Evolutionary conservation across 306 rosid genomes (phyloP), one percentile per base, ranked within the genome.

Genomic region (Casuarina glauca): DNA sequence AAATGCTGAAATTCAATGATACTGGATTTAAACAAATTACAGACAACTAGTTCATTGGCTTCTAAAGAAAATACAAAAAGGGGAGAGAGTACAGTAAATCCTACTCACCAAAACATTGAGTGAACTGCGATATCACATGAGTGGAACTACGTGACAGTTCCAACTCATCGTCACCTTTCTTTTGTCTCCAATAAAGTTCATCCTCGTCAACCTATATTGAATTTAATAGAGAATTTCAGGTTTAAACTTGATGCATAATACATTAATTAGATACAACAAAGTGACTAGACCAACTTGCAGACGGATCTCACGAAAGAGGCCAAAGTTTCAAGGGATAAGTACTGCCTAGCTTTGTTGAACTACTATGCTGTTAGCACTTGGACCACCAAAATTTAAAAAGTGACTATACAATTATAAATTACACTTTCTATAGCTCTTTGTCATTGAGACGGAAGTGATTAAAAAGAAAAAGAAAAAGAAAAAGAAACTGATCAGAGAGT

Each of bases 51-150:
- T 41, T 12, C 5, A 70, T 36, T 61, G 74, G 36, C 41, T 17
- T 52, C 41, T 35, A 63, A 41, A 62, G 70, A 49, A 63, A 66
- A 79, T 10, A 55, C 32, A 17, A 41, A 76, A 73, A 61, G 49
- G 64, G 54, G 43, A 57, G 20, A 54, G 77, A 68, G 70, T 50
- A 86, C 66, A 73, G 63, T 46, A 75, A 67, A 72, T 70, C 82
- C 49, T 74, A 84, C 97, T 93, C 84, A 93, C 99, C 57, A 82
- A 87, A 90, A 83, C 97, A 93, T 91, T 87, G 99, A 84, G 91
- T 85, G 80, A 93, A 79, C 80, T 93, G 96, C 10, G 88, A 76
- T 85, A 91, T 85, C 74, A 89, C 88, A 86, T 79, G 93, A 86
- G 97, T 75, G 87, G 97, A 91, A 91, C 83, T 76, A 80, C 83